Evolutionary conservation across 257 asterid genomes (phyloP).

Genomic region (Solanum chmielewskii): DNA sequence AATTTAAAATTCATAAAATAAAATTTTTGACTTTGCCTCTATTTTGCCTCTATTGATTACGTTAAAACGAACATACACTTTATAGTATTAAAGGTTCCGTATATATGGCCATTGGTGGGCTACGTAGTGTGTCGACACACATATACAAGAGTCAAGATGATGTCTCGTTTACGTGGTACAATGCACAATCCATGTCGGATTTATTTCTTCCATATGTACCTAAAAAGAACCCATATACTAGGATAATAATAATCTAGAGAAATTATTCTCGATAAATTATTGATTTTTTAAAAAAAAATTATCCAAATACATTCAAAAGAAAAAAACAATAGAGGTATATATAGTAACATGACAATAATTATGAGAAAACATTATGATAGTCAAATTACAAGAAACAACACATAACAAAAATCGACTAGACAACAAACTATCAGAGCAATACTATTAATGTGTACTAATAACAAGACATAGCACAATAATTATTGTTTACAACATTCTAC

Average conservation of each 20-base stretch:
- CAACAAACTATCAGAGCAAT: background rate
- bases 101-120: slow-evolving; percentile 25
- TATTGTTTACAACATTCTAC: background rate
- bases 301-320: background rate
- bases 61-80: background rate
- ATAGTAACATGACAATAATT: no score
- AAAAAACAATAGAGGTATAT: background rate
- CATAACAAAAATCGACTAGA: background rate
- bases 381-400: background rate
- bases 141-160: background rate
- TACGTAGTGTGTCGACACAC: slow-evolving; percentile 22
- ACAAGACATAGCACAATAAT: background rate
- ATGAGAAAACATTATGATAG: background rate
- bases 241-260: no score
- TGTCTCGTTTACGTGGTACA: background rate
- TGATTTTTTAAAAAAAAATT: no score
- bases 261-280: no score
- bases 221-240: background rate
- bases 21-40: no score
- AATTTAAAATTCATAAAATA: no score
- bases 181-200: background rate
- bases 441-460: background rate
- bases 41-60: background rate
- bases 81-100: background rate
- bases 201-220: background rate